Conservation (phyloP, 371 early-diverging fungal genomes). For the Catenaria anguillulae region DNA sequence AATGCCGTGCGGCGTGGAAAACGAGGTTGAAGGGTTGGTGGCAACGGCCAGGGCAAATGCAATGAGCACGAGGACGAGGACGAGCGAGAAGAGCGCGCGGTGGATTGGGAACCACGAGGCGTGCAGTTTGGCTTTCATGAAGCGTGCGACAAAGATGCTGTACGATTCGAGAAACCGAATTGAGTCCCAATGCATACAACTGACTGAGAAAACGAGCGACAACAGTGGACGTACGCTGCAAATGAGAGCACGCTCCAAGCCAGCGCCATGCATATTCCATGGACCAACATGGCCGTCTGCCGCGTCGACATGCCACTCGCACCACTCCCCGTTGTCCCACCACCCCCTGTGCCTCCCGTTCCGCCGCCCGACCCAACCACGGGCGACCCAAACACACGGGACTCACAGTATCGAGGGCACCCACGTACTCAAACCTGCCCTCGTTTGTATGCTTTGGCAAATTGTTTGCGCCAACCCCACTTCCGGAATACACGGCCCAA, state of each 20-base stretch:
- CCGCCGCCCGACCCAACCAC: neutral
- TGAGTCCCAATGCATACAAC: neutral
- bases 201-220: neutral
- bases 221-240: neutral
- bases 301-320: too few species aligned
- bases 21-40: neutral
- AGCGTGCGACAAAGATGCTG: constrained; percentile 1
- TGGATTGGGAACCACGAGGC: constrained; percentile 4
- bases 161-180: neutral
- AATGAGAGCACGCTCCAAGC: neutral
- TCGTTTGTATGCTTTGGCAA: neutral
- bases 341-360: neutral
- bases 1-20: neutral
- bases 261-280: neutral
- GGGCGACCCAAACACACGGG: neutral
- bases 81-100: neutral
- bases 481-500: neutral
- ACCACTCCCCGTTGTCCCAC: too few species aligned
- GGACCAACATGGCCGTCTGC: neutral
- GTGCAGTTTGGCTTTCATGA: neutral
- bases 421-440: neutral
- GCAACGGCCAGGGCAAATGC: neutral
- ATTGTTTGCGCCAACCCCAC: neutral
- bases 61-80: too few species aligned
- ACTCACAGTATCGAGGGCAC: neutral